Percentiles rank a stretch among this genome's conserved stretches.
phyloP scores from a whole-genome alignment of 371 early-diverging fungal species.

The Rhizomucor miehei region DNA sequence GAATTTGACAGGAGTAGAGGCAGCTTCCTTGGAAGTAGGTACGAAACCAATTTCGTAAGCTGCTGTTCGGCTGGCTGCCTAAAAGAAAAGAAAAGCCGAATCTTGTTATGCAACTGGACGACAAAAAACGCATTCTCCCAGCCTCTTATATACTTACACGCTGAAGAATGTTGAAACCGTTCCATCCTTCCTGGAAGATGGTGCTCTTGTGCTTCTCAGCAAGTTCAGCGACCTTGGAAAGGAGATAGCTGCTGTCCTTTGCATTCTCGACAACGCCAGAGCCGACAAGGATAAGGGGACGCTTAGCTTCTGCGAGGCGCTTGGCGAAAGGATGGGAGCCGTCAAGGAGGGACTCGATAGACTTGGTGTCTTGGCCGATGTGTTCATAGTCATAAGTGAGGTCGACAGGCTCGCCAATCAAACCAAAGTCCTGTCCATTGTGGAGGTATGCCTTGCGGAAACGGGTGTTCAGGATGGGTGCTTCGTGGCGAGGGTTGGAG shows the following conservation, averaged over 20 bases:
- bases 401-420: constrained; percentile 76
- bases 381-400: constrained; percentile 92
- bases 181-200: constrained; percentile 80
- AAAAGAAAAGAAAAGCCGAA: neutral
- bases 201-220: constrained; percentile 69
- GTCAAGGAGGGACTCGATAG: constrained; percentile 68
- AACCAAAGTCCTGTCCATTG: constrained; percentile 75
- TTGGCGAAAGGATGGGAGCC: constrained; percentile 75
- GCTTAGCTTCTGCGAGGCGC: constrained; percentile 80
- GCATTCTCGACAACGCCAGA: constrained; percentile 76
- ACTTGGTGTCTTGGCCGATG: constrained; percentile 68
- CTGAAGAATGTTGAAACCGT: constrained; percentile 89
- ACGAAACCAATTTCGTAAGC: constrained; percentile 91
- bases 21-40: constrained; percentile 48
- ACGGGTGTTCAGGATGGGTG: constrained; percentile 92
- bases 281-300: constrained; percentile 91
- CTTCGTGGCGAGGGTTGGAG: constrained; percentile 97
- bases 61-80: constrained; percentile 86
- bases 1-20: constrained; percentile 60
- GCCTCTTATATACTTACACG: constrained; percentile 64
- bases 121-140: neutral
- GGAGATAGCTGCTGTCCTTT: constrained; percentile 66
- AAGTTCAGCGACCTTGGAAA: constrained; percentile 66
- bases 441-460: constrained; percentile 92
- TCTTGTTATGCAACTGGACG: neutral